Evolutionary conservation across 2,329 filamentous ascomycete species (phyloP).

Genomic region (Beauveria australis): DNA sequence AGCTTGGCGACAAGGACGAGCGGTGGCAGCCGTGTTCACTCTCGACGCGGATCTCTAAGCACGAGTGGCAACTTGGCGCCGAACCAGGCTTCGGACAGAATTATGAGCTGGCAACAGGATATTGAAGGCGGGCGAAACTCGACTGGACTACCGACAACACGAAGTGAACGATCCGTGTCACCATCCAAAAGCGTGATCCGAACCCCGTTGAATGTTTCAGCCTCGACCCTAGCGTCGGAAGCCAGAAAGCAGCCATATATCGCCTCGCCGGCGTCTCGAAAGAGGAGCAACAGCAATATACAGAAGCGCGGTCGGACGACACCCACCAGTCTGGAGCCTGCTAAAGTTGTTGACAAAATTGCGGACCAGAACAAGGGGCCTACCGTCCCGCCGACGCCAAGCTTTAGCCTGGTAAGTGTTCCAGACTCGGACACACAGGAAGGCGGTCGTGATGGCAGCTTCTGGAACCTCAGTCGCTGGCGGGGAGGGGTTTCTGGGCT

Average conservation of each 20-base stretch:
- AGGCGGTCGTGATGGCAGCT: slow-evolving; percentile 36
- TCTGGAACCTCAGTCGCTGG: slow-evolving; percentile 53
- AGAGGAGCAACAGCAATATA: slow-evolving; percentile 6
- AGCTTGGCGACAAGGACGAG: slow-evolving; percentile 49
- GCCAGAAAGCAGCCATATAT: slow-evolving; percentile 36
- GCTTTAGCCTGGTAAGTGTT: slow-evolving; percentile 40
- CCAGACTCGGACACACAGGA: slow-evolving; percentile 28
- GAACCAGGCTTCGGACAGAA: slow-evolving; percentile 56
- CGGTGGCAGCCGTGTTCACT: slow-evolving; percentile 36
- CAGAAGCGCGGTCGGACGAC: background rate
- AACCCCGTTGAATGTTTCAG: slow-evolving; percentile 28
- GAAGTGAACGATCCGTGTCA: slow-evolving; percentile 48
- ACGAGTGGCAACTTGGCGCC: slow-evolving; percentile 21
- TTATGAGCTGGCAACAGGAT: slow-evolving; percentile 77
- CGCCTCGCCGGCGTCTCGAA: slow-evolving; percentile 20
- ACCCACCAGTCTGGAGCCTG: background rate
- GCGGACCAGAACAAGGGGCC: slow-evolving; percentile 19
- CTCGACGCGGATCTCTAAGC: slow-evolving; percentile 46
- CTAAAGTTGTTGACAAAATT: slow-evolving; percentile 15
- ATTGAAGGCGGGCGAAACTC: slow-evolving; percentile 38
- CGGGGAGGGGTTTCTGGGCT: slow-evolving; percentile 31
- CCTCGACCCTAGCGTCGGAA: slow-evolving; percentile 35
- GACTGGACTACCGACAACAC: slow-evolving; percentile 28
- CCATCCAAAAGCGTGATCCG: slow-evolving; percentile 36
- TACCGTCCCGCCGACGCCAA: slow-evolving; percentile 42